Evolutionary conservation across 108 stramenopile genomes (phyloP), one percentile per base, ranked within the genome.

Genomic region (Schizochytrium sp.): DNA sequence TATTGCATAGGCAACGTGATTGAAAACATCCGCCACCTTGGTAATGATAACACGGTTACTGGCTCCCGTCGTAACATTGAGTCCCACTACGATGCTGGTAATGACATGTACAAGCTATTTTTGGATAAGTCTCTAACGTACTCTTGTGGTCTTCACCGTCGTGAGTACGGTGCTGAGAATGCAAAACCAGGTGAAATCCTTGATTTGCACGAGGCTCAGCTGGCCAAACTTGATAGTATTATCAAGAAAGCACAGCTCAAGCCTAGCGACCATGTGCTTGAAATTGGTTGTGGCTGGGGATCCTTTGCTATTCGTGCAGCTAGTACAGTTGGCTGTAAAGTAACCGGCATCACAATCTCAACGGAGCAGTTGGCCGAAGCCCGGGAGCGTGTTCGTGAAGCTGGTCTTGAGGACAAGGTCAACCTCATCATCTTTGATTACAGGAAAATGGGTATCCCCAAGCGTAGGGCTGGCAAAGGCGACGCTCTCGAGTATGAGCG

Each of bases 261-360:
- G 91, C 93, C 95, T 8, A 89, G 55, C 53, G 58, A 91, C 59
- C 88, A 49, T 13, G 72, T 99, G 41, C 94, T 99, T 46, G 98
- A 98, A 87, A 97, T 99, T 92, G 98, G 97, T 50, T 98, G 96
- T 90, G 98, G 98, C 38, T 98, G 98, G 97, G 98, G 98, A 5
- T 96, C 97, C 42, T 91, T 99, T 3, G 95, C 96, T 4, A 92
- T 99, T 87, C 96, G 95, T 88, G 95, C 96, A 8, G 97, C 97
- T 42, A 93, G 95, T 89, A 96, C 95, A 89, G 97, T 95, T 88
- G 96, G 97, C 13, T 97, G 97, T 91, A 94, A 91, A 42, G 97
- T 98, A 41, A 93, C 92, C 38, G 98, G 97, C 72, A 98, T 99
- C 88, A 98, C 98, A 38, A 93, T 98, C 4, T 96, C 95, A 72